These are phyloP conservation scores for Gynandropsis gynandra DNA, from an alignment of 345 rosid species.

Conservation along the genomic window DNA sequence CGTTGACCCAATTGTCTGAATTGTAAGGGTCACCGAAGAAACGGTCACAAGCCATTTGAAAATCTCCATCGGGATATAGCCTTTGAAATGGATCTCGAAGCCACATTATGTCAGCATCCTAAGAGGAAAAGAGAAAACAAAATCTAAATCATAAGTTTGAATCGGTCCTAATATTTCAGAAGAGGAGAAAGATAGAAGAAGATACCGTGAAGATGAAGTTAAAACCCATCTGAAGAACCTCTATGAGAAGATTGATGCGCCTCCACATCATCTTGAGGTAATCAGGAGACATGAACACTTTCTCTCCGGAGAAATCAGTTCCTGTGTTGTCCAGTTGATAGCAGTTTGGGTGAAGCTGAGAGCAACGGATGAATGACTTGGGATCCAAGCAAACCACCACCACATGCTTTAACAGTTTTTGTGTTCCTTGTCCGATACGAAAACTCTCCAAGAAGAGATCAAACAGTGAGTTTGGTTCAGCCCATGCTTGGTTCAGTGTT, in stretches of 20 bases:
- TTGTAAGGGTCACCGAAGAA: constrained; percentile 37
- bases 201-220: constrained; percentile 61
- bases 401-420: constrained; percentile 36
- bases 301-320: constrained; percentile 36
- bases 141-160: too few relatives aligned
- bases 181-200: constrained; percentile 1
- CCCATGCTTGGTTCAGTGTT: constrained; percentile 62
- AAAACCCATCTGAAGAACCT: constrained; percentile 49
- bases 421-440: constrained; percentile 38
- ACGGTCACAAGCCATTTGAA: constrained; percentile 76
- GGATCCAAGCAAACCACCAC: constrained; percentile 46
- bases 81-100: constrained; percentile 63
- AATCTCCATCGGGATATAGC: constrained; percentile 49
- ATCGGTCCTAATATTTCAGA: not conserved
- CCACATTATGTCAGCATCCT: constrained; percentile 91
- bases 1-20: constrained; percentile 45
- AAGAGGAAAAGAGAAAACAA: too few relatives aligned
- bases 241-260: constrained; percentile 39
- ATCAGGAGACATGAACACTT: constrained; percentile 41
- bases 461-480: constrained; percentile 42
- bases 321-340: constrained; percentile 30
- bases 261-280: constrained; percentile 74
- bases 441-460: constrained; percentile 60
- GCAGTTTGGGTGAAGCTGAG: constrained; percentile 39
- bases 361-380: constrained; percentile 46